Evolutionary conservation across 179 eudicot genomes (phyloP).

Genomic region (Heliamphora pulchella): DNA sequence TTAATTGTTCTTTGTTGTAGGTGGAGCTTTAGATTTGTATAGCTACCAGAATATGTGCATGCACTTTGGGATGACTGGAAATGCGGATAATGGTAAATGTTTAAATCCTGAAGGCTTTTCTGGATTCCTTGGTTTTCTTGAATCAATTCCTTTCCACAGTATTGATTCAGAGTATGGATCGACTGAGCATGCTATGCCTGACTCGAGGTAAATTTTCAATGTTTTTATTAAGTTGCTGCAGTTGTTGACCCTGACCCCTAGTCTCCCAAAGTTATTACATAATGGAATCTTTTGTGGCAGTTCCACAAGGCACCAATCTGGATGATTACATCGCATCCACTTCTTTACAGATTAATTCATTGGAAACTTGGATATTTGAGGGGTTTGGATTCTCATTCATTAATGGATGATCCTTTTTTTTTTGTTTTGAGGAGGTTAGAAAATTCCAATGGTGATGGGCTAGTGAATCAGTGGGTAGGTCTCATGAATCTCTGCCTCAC

Average conservation of each 20-base stretch:
- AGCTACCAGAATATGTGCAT: conserved; percentile 54
- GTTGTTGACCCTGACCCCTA: neutral
- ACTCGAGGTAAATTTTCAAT: conserved; percentile 49
- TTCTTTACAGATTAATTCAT: neutral
- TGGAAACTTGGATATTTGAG: neutral
- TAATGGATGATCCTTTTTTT: neutral
- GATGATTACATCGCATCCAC: neutral
- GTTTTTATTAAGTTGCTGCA: conserved; percentile 13
- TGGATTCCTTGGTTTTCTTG: conserved; percentile 75
- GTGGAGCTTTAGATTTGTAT: conserved; percentile 43
- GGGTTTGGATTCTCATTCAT: neutral
- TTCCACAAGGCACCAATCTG: neutral
- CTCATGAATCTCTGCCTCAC: neutral
- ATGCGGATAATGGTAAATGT: conserved; percentile 51
- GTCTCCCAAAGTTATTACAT: neutral
- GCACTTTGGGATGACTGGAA: conserved; percentile 48
- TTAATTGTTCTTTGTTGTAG: conserved; percentile 29
- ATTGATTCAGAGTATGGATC: conserved; percentile 45
- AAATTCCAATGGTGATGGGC: neutral
- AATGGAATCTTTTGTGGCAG: neutral
- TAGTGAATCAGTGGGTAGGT: neutral
- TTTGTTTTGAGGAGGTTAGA: neutral
- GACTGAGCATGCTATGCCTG: conserved; percentile 51
- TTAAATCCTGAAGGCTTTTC: conserved; percentile 71
- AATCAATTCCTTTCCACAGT: conserved; percentile 68